Evolutionary conservation across 2,329 filamentous ascomycete genomes (phyloP), one percentile per base, ranked within the genome.

Genomic region (Penicillium decumbens): DNA sequence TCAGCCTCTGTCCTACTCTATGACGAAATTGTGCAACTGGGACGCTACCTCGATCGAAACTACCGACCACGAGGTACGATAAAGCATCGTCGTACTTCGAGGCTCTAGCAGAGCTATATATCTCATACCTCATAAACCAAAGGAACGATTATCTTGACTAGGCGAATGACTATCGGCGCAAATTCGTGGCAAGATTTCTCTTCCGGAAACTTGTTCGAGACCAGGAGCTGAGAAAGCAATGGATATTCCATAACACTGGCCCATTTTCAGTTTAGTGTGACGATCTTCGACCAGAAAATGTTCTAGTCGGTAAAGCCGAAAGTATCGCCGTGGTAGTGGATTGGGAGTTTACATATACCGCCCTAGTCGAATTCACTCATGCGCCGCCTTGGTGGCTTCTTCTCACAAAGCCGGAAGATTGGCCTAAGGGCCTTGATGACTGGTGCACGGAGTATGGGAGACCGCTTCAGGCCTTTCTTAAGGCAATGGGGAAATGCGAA

Each of bases 71-170:
- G 9, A 53, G 55, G 3, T 74, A 66, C 49, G n/a, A 43, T 2
- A 60, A 58, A 12, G 61, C 69, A 1, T 66, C 69, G n/a, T 65
- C 67, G 6, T 76, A 73, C 63, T 73, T 70, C 35, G 42, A 45
- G 15, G 64, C 62, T 0, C 58, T 77, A 5, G 70, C 73, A 2
- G 66, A 75, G 4, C 64, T 74, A 53, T 69, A 78, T 37, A 57
- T 78, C 6, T 60, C 59, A 20, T 70, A 76, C 39, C 50, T 74
- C 4, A 44, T 45, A 18, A 62, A 23, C 64, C 73, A 76, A 49
- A 65, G 63, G 12, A 75, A 75, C 49, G 63, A 73, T 51, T 64
- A 65, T 23, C 59, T 71, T 4, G 49, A 64, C 2, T 64, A 60
- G 3, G 57, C 47, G 2, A 49, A 58, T 6, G 56, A 63, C 29